phyloP scores from a whole-genome alignment of 1,284 basidiomycete species.

The Ustilago cynodontis region DNA sequence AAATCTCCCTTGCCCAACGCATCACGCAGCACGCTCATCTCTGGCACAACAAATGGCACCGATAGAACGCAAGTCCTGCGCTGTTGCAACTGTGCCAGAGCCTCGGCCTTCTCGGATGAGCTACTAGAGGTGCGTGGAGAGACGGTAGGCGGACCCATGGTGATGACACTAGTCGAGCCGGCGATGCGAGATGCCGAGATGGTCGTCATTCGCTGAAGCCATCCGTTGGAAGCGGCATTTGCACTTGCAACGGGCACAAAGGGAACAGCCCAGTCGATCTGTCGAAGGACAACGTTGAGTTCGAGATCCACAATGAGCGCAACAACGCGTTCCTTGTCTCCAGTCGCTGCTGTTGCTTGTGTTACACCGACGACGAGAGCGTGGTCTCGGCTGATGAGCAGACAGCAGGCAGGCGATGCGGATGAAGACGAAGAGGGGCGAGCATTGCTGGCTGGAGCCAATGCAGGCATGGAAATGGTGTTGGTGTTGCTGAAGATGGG shows the following conservation, averaged over 20 bases:
- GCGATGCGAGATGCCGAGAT: constrained; percentile 46
- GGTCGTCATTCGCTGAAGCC: constrained; percentile 34
- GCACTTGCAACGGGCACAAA: constrained; percentile 21
- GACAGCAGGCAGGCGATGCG: constrained; percentile 24
- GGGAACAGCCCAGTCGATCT: constrained; percentile 46
- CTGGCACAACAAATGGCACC: constrained; percentile 38
- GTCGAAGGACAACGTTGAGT: constrained; percentile 38
- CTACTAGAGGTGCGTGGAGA: constrained; percentile 12
- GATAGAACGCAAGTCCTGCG: constrained; percentile 40
- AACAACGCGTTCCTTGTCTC: constrained; percentile 37
- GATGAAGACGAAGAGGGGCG: constrained; percentile 32
- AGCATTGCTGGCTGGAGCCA: constrained; percentile 26
- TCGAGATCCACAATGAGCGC: constrained; percentile 47
- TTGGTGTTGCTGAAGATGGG: constrained; percentile 23
- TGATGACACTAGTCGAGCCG: constrained; percentile 40
- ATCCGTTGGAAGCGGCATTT: constrained; percentile 8
- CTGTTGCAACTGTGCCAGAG: constrained; percentile 33
- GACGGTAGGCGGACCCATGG: constrained; percentile 32
- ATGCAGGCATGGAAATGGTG: constrained; percentile 12
- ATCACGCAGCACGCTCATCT: constrained; percentile 44
- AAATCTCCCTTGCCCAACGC: constrained; percentile 51
- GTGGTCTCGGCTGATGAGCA: constrained; percentile 50
- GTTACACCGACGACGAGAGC: constrained; percentile 37
- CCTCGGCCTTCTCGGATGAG: constrained; percentile 28
- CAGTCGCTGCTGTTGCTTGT: constrained; percentile 17